Evolutionary conservation across 2,329 filamentous ascomycete genomes (phyloP).

Genomic region (Fusarium staphyleae): DNA sequence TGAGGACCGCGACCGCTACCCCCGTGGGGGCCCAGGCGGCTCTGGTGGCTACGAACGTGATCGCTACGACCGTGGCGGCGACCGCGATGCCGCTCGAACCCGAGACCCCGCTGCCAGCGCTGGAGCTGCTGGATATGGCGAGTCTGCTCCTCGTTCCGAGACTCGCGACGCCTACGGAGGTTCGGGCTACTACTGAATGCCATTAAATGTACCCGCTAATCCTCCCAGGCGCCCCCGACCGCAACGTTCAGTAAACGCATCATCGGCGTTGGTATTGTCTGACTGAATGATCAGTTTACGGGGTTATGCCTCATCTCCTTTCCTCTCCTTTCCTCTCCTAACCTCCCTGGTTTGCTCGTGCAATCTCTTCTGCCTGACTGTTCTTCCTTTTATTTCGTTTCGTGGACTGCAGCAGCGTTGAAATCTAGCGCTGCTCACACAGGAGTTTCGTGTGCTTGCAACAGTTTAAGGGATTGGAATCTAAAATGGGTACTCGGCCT

Average conservation of each 20-base stretch:
- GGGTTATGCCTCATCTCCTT: conserved; percentile 39
- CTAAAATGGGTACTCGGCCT: conserved; percentile 47
- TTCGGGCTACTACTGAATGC: conserved; percentile 43
- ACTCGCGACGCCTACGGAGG: conserved; percentile 55
- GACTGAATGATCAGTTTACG: conserved; percentile 27
- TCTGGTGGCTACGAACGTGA: conserved; percentile 57
- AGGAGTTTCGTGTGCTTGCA: conserved; percentile 49
- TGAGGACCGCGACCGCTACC: conserved; percentile 56
- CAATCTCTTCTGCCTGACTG: conserved; percentile 40
- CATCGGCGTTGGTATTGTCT: conserved; percentile 16
- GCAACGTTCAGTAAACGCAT: conserved; percentile 37
- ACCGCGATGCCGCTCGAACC: conserved; percentile 51
- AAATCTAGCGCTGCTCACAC: conserved; percentile 45
- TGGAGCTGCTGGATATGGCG: conserved; percentile 50
- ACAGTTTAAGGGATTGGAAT: conserved; percentile 48
- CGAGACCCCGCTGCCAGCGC: conserved; percentile 49
- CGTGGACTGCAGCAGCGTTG: conserved; percentile 41
- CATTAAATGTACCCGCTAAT: conserved; percentile 41
- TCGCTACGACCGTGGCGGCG: conserved; percentile 56
- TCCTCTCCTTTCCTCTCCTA: conserved; percentile 42
- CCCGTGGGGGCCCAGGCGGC: conserved; percentile 49
- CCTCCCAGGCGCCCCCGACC: conserved; percentile 42
- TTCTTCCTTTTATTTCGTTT: conserved; percentile 40
- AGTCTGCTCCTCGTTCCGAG: conserved; percentile 53
- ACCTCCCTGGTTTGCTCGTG: conserved; percentile 38